phyloP scores from a whole-genome alignment of 768 basidiomycete species.

The Trametes cubensis region DNA sequence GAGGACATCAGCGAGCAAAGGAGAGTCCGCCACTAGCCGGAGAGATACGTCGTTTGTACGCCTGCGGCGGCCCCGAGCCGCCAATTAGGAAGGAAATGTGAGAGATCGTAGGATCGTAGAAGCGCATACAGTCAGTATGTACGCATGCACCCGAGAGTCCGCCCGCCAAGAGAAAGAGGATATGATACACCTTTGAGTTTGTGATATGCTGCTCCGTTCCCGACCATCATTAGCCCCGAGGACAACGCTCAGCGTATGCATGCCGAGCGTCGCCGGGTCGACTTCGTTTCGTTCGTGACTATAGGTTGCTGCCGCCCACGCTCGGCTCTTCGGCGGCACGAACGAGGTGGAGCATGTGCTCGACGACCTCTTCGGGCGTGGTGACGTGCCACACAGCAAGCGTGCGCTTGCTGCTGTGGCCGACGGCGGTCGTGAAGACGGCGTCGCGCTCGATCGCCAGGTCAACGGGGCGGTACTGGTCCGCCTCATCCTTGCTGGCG shows the following conservation, averaged over 20 bases:
- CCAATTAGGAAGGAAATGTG: background rate
- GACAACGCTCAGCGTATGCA: too few relatives aligned
- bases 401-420: slow-evolving; percentile 86
- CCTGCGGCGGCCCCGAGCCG: slow-evolving; percentile 1
- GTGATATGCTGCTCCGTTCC: slow-evolving; percentile 1
- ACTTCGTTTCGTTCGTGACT: background rate
- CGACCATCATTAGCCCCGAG: too few relatives aligned
- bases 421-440: slow-evolving; percentile 93
- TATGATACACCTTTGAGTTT: slow-evolving; percentile 10
- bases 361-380: slow-evolving; percentile 83
- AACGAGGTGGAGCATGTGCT: slow-evolving; percentile 70
- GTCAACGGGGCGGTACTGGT: slow-evolving; percentile 51
- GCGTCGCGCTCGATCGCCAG: slow-evolving; percentile 67
- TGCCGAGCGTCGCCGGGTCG: background rate
- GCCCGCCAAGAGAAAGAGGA: background rate
- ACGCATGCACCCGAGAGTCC: background rate
- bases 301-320: slow-evolving; percentile 10
- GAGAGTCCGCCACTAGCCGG: background rate
- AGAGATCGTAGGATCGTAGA: background rate
- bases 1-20: background rate
- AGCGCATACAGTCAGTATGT: background rate
- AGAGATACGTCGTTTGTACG: slow-evolving; percentile 2
- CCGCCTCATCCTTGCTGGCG: slow-evolving; percentile 26
- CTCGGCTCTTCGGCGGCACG: slow-evolving; percentile 7
- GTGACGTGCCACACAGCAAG: slow-evolving; percentile 93